Conservation (phyloP, 441 rosid species). For the Erodium moschatum region DNA sequence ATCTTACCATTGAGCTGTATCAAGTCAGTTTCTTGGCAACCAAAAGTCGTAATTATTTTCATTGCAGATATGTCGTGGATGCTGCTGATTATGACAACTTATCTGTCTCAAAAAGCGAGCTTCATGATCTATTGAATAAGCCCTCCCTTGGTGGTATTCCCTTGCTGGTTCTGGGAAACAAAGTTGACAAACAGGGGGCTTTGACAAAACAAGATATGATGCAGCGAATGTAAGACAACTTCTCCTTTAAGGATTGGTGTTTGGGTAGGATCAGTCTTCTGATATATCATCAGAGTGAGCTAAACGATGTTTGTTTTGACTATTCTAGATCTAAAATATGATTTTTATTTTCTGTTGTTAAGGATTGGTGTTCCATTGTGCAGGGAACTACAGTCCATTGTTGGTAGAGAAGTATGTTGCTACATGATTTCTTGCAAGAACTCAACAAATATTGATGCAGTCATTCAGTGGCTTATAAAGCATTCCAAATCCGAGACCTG, state of each 20-base stretch:
- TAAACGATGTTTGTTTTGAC: no score
- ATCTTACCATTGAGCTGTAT: no score
- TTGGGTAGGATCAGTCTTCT: no score
- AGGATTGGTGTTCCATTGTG: constrained; percentile 3
- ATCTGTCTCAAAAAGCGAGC: constrained; percentile 35
- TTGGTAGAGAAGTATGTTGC: constrained; percentile 49
- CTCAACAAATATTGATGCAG: constrained; percentile 46
- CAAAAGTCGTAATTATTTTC: constrained; percentile 5
- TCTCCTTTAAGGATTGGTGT: no score
- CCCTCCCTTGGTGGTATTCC: constrained; percentile 37
- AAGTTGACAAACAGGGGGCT: constrained; percentile 37
- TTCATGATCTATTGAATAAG: constrained; percentile 37
- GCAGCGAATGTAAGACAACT: constrained; percentile 30
- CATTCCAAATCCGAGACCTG: constrained; percentile 49
- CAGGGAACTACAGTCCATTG: constrained; percentile 46
- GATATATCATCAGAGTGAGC: no score
- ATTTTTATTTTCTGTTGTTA: neutral
- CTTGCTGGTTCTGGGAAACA: constrained; percentile 39
- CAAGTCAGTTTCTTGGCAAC: constrained; percentile 3
- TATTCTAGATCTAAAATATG: neutral
- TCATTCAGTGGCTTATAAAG: constrained; percentile 55
- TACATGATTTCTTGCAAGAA: constrained; percentile 58
- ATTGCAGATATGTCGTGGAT: constrained; percentile 38
- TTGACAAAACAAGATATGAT: constrained; percentile 30
- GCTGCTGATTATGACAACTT: constrained; percentile 38